phyloP scores from a whole-genome alignment of 176 grass and related monocot species.

The Poa annua region DNA sequence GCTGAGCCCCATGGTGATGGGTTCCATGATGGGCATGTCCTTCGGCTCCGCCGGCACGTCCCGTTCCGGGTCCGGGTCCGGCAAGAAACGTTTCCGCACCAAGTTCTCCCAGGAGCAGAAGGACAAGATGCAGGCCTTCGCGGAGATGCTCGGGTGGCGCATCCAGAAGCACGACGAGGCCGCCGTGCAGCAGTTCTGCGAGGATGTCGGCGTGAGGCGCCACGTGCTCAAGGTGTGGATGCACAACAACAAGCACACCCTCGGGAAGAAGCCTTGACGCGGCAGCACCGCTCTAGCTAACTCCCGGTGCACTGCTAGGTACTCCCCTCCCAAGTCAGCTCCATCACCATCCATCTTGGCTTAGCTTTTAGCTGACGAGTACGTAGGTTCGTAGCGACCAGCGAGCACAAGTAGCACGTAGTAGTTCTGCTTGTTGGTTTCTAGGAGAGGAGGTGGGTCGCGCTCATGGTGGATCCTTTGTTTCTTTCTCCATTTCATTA shows the following conservation, averaged over 20 bases:
- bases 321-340: not conserved
- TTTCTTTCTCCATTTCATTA: constrained; percentile 3
- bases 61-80: constrained; percentile 55
- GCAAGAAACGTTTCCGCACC: constrained; percentile 85
- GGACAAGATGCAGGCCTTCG: constrained; percentile 91
- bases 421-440: constrained; percentile 45
- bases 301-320: not conserved
- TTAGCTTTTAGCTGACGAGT: constrained; percentile 29
- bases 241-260: constrained; percentile 98
- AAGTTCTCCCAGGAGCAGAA: constrained; percentile 96
- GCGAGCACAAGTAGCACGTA: not conserved
- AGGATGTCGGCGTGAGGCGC: constrained; percentile 73
- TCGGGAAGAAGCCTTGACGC: constrained; percentile 76
- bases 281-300: not conserved
- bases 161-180: constrained; percentile 97
- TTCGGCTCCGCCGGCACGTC: constrained; percentile 45
- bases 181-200: constrained; percentile 93
- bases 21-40: constrained; percentile 51
- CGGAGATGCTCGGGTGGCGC: constrained; percentile 83
- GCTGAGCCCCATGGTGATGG: constrained; percentile 55
- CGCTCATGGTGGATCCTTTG: not conserved
- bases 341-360: not conserved
- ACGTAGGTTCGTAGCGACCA: constrained; percentile 36
- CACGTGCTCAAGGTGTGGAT: constrained; percentile 99
- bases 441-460: constrained; percentile 12